phyloP scores from a whole-genome alignment of 768 basidiomycete genomes.

The Lactarius sanguifluus region DNA sequence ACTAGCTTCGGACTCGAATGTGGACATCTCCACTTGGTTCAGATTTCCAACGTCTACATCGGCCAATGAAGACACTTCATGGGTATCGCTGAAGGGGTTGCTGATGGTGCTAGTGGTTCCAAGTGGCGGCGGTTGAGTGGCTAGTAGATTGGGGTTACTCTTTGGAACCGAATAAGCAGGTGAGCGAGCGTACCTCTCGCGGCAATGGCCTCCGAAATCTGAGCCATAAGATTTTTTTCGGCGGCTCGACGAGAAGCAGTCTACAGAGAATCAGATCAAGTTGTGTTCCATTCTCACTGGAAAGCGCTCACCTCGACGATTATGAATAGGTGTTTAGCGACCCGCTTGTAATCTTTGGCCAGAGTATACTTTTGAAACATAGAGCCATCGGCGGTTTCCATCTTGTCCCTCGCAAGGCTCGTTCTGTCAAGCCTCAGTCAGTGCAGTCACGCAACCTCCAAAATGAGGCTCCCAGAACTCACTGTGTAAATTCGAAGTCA shows the following conservation, averaged over 20 bases:
- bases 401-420: accelerated
- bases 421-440: neutral
- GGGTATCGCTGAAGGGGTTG: constrained; percentile 7
- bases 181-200: neutral
- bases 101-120: neutral
- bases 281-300: neutral
- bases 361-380: neutral
- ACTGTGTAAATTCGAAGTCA: neutral
- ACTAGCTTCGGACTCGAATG: neutral
- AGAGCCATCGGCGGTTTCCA: neutral
- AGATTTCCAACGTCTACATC: neutral
- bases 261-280: neutral
- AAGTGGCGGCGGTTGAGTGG: neutral
- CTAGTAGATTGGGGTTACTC: neutral
- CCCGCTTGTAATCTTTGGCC: neutral
- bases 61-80: neutral
- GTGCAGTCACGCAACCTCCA: neutral
- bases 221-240: neutral
- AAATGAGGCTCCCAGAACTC: neutral
- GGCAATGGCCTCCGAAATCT: neutral
- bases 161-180: neutral
- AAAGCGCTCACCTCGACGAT: neutral
- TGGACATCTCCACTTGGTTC: constrained; percentile 8
- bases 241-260: neutral
- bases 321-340: neutral